Evolutionary conservation across 2,329 filamentous ascomycete genomes (phyloP).

Genomic region (Hypoxylon sp.): DNA sequence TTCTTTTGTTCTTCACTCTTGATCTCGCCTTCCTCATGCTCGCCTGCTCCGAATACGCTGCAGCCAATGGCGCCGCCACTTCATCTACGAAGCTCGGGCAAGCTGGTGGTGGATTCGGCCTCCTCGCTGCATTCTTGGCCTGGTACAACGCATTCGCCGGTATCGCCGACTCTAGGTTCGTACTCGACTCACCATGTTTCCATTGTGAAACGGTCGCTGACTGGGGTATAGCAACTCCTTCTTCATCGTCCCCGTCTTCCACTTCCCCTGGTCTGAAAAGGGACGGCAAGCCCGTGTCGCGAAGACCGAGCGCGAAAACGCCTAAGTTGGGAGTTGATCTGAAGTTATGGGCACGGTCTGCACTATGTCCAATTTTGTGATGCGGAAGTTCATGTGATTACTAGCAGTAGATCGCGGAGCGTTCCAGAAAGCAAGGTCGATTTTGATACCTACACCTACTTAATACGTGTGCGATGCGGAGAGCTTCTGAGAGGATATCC

Average conservation of each 20-base stretch:
- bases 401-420: constrained; percentile 12
- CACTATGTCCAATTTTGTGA: constrained; percentile 10
- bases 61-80: constrained; percentile 62
- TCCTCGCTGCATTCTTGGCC: constrained; percentile 82
- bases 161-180: constrained; percentile 78
- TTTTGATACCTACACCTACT: constrained; percentile 29
- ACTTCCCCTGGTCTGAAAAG: constrained; percentile 94
- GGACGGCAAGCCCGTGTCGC: constrained; percentile 68
- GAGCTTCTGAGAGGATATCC: constrained; percentile 3
- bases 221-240: constrained; percentile 76
- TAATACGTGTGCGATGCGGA: constrained; percentile 16
- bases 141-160: constrained; percentile 91
- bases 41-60: constrained; percentile 70
- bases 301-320: constrained; percentile 62
- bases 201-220: constrained; percentile 50
- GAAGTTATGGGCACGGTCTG: not conserved
- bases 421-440: constrained; percentile 7
- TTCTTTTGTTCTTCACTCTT: constrained; percentile 80
- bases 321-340: constrained; percentile 38
- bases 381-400: constrained; percentile 5
- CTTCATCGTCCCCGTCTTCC: constrained; percentile 91
- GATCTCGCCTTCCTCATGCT: constrained; percentile 82
- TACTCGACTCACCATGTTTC: constrained; percentile 25
- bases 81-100: constrained; percentile 68
- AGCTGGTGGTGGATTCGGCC: constrained; percentile 83